phyloP scores from a whole-genome alignment of 345 rosid genomes.

The Pistacia atlantica region DNA sequence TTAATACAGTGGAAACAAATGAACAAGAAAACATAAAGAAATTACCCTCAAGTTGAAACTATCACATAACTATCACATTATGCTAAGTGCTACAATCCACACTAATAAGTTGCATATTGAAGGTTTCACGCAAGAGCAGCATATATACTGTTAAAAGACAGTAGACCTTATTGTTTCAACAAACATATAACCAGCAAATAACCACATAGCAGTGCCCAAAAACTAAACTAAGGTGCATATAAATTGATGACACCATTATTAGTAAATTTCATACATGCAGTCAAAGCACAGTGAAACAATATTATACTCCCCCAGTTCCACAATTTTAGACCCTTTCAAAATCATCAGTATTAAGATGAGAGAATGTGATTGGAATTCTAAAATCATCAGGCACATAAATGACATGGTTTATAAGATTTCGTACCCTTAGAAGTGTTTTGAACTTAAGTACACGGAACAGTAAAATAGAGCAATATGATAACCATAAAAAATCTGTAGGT shows the following conservation, averaged over 20 bases:
- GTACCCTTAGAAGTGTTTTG: background rate
- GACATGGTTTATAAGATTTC: background rate
- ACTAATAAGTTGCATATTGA: no score
- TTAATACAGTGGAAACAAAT: background rate
- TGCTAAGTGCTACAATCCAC: background rate
- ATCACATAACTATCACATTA: background rate
- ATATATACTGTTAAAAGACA: no score
- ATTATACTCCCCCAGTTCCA: background rate
- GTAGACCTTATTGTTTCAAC: no score
- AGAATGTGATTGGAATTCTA: background rate
- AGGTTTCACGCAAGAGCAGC: no score
- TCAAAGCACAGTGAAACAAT: background rate
- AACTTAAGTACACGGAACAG: background rate
- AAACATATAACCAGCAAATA: no score
- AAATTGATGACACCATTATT: background rate
- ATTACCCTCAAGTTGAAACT: background rate
- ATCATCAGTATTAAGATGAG: background rate
- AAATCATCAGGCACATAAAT: background rate
- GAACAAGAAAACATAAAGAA: background rate
- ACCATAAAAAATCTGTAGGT: background rate
- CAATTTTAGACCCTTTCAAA: background rate
- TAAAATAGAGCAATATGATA: background rate
- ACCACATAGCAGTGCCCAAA: background rate
- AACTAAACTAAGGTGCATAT: background rate
- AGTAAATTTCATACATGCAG: background rate